Base-by-base conservation (phyloP, 1,139 yeast genomes). In the Taphrina populina region DNA sequence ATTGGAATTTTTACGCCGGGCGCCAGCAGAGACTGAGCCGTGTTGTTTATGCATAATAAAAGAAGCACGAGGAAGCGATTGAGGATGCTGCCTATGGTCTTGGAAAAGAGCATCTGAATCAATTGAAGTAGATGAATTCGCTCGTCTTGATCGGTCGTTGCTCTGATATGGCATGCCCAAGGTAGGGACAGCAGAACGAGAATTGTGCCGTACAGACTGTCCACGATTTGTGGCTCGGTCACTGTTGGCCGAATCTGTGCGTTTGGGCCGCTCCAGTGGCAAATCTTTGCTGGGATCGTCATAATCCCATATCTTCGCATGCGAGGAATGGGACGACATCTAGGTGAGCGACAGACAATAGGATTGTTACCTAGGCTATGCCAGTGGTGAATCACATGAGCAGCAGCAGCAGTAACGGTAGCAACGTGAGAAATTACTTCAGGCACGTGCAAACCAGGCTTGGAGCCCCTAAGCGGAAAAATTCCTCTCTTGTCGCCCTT, bases 71-170 rank as follows among this genome's bases (percentile, higher is more conserved):
- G 56, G 56, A 17, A 52, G 30, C 2, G 56, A 52, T 10, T 41
- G 47, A 2, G 46, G 34, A 34, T 41, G 49, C 29, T 34, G 34
- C 19, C 56, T 49, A 35, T 52, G 56, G 20, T 52, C 56, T 7
- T 49, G 44, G 30, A 49, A 39, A 13, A 49, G 46, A 15, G 54
- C 54, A 13, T 49, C 54, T 11, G 46, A 49, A 13, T 49, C 54
- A 11, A 49, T 21, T 13, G 46, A 39, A 8, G 54, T 49, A 40
- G 15, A 21, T 2, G 54, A 49, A 24, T 32, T 30, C 8, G 44
- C 39, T 24, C 54, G 20, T 32, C 54, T 32, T 23, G 37, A 17
- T 4, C 44, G 37, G 19, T 49, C 54, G 20, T 33, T 24, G 21
- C 32, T 24, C 29, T 17, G 47, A 21, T 29, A 30, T 4, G 46